These are phyloP conservation scores for Capillidium heterosporum DNA, from an alignment of 371 early-diverging fungal species.

Conservation along the genomic window DNA sequence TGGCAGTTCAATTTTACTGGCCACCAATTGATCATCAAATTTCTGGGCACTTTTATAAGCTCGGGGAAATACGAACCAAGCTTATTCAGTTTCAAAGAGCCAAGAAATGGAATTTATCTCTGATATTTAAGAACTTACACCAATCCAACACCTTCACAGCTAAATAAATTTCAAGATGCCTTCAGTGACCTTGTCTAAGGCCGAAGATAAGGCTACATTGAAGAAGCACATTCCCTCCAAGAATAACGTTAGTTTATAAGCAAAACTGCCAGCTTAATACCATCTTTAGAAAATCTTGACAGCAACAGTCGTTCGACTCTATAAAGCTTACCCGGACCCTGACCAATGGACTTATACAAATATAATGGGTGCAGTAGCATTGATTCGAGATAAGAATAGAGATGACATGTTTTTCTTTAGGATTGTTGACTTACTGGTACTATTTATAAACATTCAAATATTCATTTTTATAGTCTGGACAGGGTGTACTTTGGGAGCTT, in stretches of 20 bases:
- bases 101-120: too few species aligned
- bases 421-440: conserved; percentile 54
- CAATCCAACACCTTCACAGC: too few species aligned
- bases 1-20: too few species aligned
- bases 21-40: too few species aligned
- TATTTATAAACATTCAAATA: neutral
- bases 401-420: conserved; percentile 49
- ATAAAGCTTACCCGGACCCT: conserved; percentile 54
- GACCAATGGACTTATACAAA: conserved; percentile 49
- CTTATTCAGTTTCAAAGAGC: too few species aligned
- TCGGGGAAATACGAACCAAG: too few species aligned
- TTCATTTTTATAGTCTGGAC: conserved; percentile 15
- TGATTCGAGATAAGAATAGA: conserved; percentile 36
- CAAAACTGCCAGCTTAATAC: neutral
- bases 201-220: conserved; percentile 35
- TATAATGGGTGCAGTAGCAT: conserved; percentile 57
- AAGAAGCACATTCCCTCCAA: conserved; percentile 26
- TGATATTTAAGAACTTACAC: conserved; percentile 13
- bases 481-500: conserved; percentile 61
- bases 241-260: conserved; percentile 13
- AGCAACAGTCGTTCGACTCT: conserved; percentile 63
- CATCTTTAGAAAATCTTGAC: conserved; percentile 51
- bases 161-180: conserved; percentile 25
- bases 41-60: too few species aligned
- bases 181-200: conserved; percentile 25